Evolutionary conservation across 768 basidiomycete genomes (phyloP), one percentile per base, ranked within the genome.

Genomic region (Mycena rebaudengoi): DNA sequence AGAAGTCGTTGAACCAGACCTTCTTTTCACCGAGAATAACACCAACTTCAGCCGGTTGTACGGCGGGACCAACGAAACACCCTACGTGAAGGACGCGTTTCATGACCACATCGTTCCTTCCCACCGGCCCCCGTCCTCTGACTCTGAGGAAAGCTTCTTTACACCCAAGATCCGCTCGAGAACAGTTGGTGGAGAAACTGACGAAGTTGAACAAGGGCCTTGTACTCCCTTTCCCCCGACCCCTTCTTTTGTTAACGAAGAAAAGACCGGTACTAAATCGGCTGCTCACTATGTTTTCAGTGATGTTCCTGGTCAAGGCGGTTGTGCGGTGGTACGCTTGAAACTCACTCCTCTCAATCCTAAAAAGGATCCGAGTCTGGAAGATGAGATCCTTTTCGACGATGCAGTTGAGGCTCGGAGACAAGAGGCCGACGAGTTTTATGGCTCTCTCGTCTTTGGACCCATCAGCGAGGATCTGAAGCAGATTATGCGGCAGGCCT

Each of bases 11-110:
- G 87, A 91, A 41, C 96, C 98, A 0, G 89, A 93, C 10, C 81
- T 99, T 33, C 76, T 99, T 18, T 99, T 99, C 76, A 96, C 96
- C 14, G 97, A 98, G 71, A 99, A 99, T 76, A 94, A 99, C 74
- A 98, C 97, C 64, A 99, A 99, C 82, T 97, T 91, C 75, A 84
- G 85, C 72, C 87, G 98, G 55, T 83, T 99, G 25, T 99, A 98
- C 74, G 91, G 90, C 21, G 96, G 93, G 7, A 81, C 89, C 68
- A 99, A 99, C 80, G 82, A 85, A 52, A 88, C 89, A 0, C 84
- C 86, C 3, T 96, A 90, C 71, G 92, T 93, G 71, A 99, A 99
- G 79, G 98, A 99, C 73, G 96, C 92, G 12, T 99, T 99, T 83
- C 97, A 99, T 71, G 96, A 99, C 76, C 94, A 99, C 75, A 94